phyloP scores from a whole-genome alignment of 2,329 filamentous ascomycete genomes.

The Calycina marina region DNA sequence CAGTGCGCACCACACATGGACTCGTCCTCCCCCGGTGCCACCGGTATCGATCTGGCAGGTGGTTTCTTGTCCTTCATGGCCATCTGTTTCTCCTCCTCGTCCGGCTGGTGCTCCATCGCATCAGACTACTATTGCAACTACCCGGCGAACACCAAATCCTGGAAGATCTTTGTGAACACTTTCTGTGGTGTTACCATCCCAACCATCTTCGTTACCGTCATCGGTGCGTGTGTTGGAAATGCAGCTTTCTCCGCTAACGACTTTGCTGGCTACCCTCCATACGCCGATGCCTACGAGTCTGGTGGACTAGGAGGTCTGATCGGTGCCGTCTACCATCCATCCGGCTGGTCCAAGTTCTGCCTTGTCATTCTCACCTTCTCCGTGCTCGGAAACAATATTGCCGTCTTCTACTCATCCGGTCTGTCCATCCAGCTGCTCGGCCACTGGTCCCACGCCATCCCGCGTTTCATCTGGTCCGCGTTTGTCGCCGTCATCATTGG shows the following conservation, averaged over 20 bases:
- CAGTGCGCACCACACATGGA: conserved; percentile 30
- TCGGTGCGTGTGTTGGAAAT: conserved; percentile 28
- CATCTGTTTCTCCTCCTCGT: conserved; percentile 18
- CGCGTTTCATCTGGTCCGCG: conserved; percentile 21
- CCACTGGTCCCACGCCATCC: conserved; percentile 22
- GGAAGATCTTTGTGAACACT: conserved; percentile 20
- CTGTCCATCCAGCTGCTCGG: conserved; percentile 20
- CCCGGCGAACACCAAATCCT: conserved; percentile 19
- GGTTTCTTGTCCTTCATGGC: conserved; percentile 18
- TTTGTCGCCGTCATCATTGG: conserved; percentile 17
- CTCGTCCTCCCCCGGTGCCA: conserved; percentile 22
- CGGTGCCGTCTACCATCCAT: conserved; percentile 29
- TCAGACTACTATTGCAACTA: conserved; percentile 23
- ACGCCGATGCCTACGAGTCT: conserved; percentile 26
- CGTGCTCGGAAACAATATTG: conserved; percentile 20
- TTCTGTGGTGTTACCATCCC: conserved; percentile 17
- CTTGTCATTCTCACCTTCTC: conserved; percentile 22
- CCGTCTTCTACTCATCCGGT: conserved; percentile 20
- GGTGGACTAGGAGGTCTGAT: conserved; percentile 33
- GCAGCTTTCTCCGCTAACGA: conserved; percentile 23
- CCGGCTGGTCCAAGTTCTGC: conserved; percentile 32
- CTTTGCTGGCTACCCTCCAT: conserved; percentile 25
- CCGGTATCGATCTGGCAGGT: conserved; percentile 23
- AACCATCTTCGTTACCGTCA: conserved; percentile 27
- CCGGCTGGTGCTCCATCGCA: conserved; percentile 21